Base-by-base conservation (phyloP, 371 early-diverging fungal species). In the Mortierella sp. region DNA sequence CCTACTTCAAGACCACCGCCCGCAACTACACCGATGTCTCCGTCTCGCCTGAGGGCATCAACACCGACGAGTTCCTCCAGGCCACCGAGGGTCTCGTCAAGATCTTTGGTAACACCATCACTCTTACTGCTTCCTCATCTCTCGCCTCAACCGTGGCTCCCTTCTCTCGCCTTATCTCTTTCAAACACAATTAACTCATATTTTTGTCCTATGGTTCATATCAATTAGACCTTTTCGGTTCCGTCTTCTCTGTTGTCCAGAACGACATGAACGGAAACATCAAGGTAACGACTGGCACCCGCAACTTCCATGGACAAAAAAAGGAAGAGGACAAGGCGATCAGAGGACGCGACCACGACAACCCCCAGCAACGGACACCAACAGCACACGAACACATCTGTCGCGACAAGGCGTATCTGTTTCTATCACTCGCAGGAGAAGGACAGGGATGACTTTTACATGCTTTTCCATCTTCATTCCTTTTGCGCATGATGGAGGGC, bases 201-300 rank as follows among this genome's bases (percentile, higher is more conserved):
- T 37, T 48, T 44, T 26, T 19, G 11, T 53, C 1, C 55, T 9
- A 24, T 47, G 48, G 13, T 6, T 22, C 31, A 31, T 13, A 16
- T 10, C 3, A 44, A 63, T 14, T 85, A 94, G 95, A 94, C 74
- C 71, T 91, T 26, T 90, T 95, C 45, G 92, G 91, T 31, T 73
- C 91, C 47, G 97, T 97, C 1, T 97, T 98, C 81, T 69, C 85
- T 34, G 91, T 94, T 14, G 96, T 98, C 70, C 95, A 96, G 86
- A 88, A 86, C 39, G 99, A 98, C 80, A 95, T 98, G 90, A 91
- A 87, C 64, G 97, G 96, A 76, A 98, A 98, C 88, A 89, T 97
- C 74, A 87, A 88, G 79, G 97, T 97, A 89, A 71, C 74, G 64
- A 37, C 66, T 65, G 47, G 37, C 61, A 19, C 14, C 22, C 66